phyloP scores from a whole-genome alignment of 495 filamentous ascomycete genomes.

The Xylaria bambusicola region DNA sequence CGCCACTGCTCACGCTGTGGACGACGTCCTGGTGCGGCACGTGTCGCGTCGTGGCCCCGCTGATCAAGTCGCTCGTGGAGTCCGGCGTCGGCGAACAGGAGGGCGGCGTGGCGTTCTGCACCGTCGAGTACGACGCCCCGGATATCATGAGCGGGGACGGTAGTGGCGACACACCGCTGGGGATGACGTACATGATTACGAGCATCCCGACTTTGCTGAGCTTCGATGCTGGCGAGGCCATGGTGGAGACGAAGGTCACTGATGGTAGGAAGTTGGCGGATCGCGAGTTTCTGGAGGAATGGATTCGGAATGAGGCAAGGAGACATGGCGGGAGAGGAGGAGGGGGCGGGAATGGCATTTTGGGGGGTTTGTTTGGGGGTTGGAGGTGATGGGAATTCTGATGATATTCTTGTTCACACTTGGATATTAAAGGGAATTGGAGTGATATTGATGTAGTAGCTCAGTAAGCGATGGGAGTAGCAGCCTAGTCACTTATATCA shows the following conservation, averaged over 20 bases:
- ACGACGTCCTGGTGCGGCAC: conserved; percentile 65
- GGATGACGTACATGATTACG: conserved; percentile 61
- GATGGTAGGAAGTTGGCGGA: conserved; percentile 57
- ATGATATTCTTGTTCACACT: no score
- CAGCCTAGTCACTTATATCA: background rate
- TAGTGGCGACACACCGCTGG: conserved; percentile 42
- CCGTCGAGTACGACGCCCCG: conserved; percentile 64
- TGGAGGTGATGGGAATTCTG: conserved; percentile 31
- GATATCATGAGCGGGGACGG: conserved; percentile 49
- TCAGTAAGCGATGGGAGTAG: background rate
- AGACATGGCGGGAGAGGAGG: conserved; percentile 52
- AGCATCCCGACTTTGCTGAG: conserved; percentile 67
- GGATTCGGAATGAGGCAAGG: conserved; percentile 61
- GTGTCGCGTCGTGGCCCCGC: conserved; percentile 56
- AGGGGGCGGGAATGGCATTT: conserved; percentile 35
- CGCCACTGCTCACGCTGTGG: conserved; percentile 70
- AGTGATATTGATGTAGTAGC: background rate
- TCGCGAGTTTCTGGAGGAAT: conserved; percentile 55
- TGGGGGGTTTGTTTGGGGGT: conserved; percentile 51
- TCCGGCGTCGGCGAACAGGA: conserved; percentile 59
- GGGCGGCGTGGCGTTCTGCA: conserved; percentile 61
- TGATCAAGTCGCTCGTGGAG: conserved; percentile 55
- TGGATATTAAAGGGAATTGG: no score
- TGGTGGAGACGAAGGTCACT: conserved; percentile 54
- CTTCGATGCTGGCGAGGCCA: conserved; percentile 63